Conservation (phyloP, 1,139 yeast genomes). For the Blastobotrys proliferans region DNA sequence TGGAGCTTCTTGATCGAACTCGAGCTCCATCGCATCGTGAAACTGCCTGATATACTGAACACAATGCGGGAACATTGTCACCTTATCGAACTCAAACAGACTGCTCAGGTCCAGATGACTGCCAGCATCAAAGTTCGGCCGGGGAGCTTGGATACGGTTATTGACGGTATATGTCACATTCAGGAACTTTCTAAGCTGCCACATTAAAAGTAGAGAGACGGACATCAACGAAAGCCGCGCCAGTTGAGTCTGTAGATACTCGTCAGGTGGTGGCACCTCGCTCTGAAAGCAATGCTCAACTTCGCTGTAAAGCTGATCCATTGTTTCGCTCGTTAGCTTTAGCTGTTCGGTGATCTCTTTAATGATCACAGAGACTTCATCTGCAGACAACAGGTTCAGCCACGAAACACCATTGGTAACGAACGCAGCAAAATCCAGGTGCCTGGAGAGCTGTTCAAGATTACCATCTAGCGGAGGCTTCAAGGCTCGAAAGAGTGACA, state of each 20-base stretch:
- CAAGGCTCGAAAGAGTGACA: constrained; percentile 8
- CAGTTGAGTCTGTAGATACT: neutral
- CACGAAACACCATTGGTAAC: constrained; percentile 7
- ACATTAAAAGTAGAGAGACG: constrained; percentile 3
- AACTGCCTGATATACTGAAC: neutral
- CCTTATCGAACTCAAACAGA: neutral
- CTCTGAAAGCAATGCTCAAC: neutral
- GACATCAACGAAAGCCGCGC: constrained; percentile 6
- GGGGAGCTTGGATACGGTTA: constrained; percentile 3
- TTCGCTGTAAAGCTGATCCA: constrained; percentile 11
- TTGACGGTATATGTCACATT: neutral
- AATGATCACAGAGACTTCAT: constrained; percentile 7
- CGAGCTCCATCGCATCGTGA: constrained; percentile 7
- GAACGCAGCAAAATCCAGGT: constrained; percentile 10
- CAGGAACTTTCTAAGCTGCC: constrained; percentile 8
- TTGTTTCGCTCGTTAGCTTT: constrained; percentile 6
- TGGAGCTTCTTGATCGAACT: neutral
- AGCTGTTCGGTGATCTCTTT: constrained; percentile 10
- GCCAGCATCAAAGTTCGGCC: neutral
- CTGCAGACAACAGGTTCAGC: constrained; percentile 7
- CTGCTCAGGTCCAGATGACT: neutral
- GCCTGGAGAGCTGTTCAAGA: neutral
- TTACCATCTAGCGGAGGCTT: neutral
- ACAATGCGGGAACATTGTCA: neutral
- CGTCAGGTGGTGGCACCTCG: no score